Percentiles rank a stretch among this genome's conserved stretches.
phyloP scores from a whole-genome alignment of 257 asterid species.

The Gentiana macrophylla region DNA sequence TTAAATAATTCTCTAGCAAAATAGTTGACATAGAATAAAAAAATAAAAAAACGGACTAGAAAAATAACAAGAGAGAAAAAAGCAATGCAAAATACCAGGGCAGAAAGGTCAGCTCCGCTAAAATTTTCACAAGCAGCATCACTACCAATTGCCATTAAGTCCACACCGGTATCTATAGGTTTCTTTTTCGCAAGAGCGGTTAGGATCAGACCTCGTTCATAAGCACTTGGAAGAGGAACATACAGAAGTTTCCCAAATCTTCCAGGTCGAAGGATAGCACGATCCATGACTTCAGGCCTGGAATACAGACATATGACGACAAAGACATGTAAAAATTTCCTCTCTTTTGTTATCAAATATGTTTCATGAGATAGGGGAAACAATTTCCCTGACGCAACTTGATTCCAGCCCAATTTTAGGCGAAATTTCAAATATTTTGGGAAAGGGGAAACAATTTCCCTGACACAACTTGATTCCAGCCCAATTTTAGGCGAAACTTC shows the following conservation, averaged over 20 bases:
- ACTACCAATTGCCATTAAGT: slow-evolving; percentile 60
- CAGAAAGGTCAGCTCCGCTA: slow-evolving; percentile 79
- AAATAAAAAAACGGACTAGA: neutral
- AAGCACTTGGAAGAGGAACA: slow-evolving; percentile 77
- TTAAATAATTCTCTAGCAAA: too few species aligned
- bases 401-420: too few species aligned
- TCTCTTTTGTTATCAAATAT: too few species aligned
- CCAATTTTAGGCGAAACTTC: too few species aligned
- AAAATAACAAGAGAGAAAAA: slow-evolving; percentile 3
- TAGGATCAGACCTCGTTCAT: slow-evolving; percentile 76
- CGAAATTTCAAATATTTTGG: too few species aligned
- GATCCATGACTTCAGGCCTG: slow-evolving; percentile 86
- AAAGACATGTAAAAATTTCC: too few species aligned
- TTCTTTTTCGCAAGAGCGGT: slow-evolving; percentile 56
- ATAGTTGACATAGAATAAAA: too few species aligned
- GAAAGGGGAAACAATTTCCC: too few species aligned
- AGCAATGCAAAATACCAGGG: slow-evolving; percentile 32
- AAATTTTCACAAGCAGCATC: slow-evolving; percentile 46
- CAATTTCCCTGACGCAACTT: too few species aligned
- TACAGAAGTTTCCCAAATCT: slow-evolving; percentile 67
- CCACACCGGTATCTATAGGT: slow-evolving; percentile 46
- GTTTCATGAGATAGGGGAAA: too few species aligned
- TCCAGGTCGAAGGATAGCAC: slow-evolving; percentile 76
- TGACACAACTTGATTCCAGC: too few species aligned
- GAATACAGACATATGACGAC: neutral